Evolutionary conservation across 1,139 yeast genomes (phyloP), one percentile per base, ranked within the genome.

Genomic region (Protomyces inouyei): DNA sequence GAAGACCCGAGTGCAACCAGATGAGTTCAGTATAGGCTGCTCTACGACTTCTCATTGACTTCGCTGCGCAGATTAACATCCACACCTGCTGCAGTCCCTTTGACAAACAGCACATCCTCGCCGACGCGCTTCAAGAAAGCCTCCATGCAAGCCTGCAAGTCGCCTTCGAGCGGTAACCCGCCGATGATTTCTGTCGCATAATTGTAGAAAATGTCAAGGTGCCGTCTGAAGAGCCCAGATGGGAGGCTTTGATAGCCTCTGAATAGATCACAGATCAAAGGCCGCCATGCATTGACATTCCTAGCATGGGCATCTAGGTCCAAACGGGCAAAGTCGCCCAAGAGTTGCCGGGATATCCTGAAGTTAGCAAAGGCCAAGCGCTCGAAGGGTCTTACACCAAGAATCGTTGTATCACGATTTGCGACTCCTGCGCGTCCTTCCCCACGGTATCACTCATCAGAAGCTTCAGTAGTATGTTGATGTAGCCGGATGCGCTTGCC

Each of bases 221-320:
- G 82, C 65, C 76, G 76, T 48, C 75, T 75, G 75, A 93, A 92
- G 60, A 93, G 97, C 1, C 76, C 83, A 57, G 86, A 88, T 70
- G 87, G 88, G 69, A 93, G 81, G 71, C 85, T 89, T 55, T 84
- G 82, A 72, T 86, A 87, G 3, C 96, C 97, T 73, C 87, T 91
- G 69, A 86, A 78, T 40, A 93, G 87, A 72, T 88, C 96, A 52
- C 88, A 86, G 52, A 92, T 88, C 28, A 93, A 97, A 0, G 98
- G 98, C 71, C 88, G 83, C 95, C 97, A 88, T 2, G 95, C 87
- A 32, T 83, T 79, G 51, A 92, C 84, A 73, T 88, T 89, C 70
- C 96, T 82, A 69, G 86, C 89, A 75, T 91, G 80, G 59, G 85
- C 83, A 51, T 83, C 78, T 69, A 86, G 93, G 69, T 89, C 96